Conservation (phyloP, 805 yeast genomes). For the Crinitomyces ghanaensis region DNA sequence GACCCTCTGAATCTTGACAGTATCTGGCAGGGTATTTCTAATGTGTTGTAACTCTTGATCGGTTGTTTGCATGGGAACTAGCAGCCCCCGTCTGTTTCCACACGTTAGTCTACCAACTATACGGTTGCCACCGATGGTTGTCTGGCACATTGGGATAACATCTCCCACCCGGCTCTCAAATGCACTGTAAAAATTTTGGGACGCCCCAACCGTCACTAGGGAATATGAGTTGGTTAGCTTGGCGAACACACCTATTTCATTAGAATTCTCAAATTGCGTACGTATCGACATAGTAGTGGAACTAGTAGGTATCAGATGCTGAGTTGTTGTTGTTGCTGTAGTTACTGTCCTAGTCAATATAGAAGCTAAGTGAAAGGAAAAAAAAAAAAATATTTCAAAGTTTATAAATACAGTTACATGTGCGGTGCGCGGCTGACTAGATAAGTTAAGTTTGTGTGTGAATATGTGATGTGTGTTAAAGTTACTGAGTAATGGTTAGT, state of each 20-base stretch:
- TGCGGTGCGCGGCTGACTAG: no score
- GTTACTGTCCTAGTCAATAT: no score
- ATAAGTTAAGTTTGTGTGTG: no score
- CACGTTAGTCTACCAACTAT: conserved; percentile 98
- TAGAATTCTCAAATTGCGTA: conserved; percentile 61
- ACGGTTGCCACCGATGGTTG: conserved; percentile 97
- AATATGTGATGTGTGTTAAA: no score
- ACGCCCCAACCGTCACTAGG: conserved; percentile 93
- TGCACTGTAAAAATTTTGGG: conserved; percentile 68
- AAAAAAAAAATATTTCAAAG: background rate
- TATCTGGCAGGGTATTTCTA: conserved; percentile 91
- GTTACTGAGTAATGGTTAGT: no score
- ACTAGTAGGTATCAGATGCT: background rate
- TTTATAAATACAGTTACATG: no score
- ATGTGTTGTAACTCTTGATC: conserved; percentile 97
- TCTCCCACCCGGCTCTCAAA: conserved; percentile 97
- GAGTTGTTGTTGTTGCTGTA: no score
- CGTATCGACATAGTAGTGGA: conserved; percentile 27
- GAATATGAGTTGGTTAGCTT: conserved; percentile 94
- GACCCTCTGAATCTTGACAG: conserved; percentile 91
- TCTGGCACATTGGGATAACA: conserved; percentile 89
- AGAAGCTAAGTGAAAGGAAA: no score
- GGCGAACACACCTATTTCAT: conserved; percentile 89
- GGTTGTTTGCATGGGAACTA: conserved; percentile 95
- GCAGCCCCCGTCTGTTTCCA: conserved; percentile 93